These are phyloP conservation scores for Adansonia digitata DNA, from an alignment of 345 rosid species.

Conservation along the genomic window DNA sequence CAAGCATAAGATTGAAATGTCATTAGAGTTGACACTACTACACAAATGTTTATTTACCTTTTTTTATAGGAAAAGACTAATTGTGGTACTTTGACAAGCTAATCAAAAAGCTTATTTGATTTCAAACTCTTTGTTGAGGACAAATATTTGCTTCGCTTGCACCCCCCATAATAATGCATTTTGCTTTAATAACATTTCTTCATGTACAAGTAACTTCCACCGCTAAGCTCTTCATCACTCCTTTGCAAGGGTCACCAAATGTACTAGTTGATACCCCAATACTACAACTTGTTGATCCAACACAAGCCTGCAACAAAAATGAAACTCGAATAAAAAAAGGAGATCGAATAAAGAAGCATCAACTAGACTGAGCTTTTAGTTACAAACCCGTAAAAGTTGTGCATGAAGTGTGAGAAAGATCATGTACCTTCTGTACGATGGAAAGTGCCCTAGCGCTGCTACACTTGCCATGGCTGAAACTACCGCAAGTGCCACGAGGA, in stretches of 20 bases:
- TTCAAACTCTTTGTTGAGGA: neutral
- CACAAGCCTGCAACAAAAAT: conserved; percentile 92
- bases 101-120: conserved; percentile 7
- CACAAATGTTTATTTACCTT: too few species aligned
- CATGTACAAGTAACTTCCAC: conserved; percentile 78
- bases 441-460: conserved; percentile 51
- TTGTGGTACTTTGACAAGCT: too few species aligned
- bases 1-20: too few species aligned
- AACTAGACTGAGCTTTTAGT: neutral
- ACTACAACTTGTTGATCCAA: conserved; percentile 69
- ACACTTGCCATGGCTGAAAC: conserved; percentile 64
- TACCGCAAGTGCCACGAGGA: conserved; percentile 73
- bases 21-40: too few species aligned
- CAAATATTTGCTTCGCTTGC: neutral
- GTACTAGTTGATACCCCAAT: conserved; percentile 47
- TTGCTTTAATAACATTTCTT: neutral
- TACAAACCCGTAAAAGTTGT: neutral
- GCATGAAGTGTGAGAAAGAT: neutral
- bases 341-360: too few species aligned
- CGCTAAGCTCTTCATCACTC: conserved; percentile 71
- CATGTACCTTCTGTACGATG: conserved; percentile 57
- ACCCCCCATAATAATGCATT: neutral
- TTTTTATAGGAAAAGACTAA: too few species aligned
- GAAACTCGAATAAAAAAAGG: too few species aligned
- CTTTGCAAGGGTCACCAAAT: conserved; percentile 84